Evolutionary conservation across 139 green algal genomes (phyloP).

Genomic region (Coelastrella sp.): DNA sequence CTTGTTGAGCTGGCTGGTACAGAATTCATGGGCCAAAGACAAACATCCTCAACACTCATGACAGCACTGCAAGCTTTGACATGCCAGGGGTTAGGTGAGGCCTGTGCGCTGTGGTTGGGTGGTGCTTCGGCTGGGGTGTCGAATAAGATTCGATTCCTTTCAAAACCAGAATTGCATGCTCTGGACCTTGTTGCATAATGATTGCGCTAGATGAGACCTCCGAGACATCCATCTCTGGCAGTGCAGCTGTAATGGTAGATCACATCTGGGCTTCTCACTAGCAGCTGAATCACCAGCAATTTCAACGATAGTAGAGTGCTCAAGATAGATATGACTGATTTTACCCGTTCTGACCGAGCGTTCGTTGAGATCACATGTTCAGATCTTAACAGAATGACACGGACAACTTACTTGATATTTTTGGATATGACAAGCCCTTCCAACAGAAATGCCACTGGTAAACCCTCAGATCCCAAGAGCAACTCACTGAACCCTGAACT

Average conservation of each 20-base stretch:
- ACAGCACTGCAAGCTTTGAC: neutral
- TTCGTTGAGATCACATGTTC: neutral
- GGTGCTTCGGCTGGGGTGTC: no score
- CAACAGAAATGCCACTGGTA: conserved; percentile 19
- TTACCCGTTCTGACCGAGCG: neutral
- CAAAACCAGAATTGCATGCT: no score
- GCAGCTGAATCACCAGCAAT: neutral
- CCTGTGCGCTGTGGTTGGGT: no score
- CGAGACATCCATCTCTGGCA: no score
- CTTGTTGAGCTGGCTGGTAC: no score
- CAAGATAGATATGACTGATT: neutral
- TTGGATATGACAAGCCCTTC: conserved; percentile 3
- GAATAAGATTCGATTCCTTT: no score
- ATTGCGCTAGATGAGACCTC: no score
- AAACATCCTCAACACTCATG: neutral
- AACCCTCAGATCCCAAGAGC: neutral
- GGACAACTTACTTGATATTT: conserved; percentile 7
- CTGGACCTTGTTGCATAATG: no score
- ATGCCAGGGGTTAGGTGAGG: no score
- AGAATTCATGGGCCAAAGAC: neutral
- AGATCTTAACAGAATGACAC: neutral
- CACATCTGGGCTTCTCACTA: no score
- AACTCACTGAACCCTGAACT: conserved; percentile 24
- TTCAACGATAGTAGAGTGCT: neutral
- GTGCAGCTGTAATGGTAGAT: no score